phyloP scores from a whole-genome alignment of 75 land plant genomes.

The Picea sitchensis region DNA sequence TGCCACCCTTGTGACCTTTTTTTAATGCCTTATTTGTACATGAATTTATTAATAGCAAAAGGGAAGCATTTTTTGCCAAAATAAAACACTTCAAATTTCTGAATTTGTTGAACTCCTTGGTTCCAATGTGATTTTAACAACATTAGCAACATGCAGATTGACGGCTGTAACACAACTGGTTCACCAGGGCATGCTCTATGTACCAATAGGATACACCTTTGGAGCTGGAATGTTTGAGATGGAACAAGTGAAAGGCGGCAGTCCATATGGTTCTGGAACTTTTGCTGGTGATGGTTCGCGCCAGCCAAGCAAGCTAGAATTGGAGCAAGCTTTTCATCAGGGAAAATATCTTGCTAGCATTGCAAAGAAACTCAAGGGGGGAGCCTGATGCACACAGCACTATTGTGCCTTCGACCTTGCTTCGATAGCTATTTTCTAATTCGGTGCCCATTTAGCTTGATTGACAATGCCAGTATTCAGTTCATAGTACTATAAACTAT shows the following conservation, averaged over 20 bases:
- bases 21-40: no score
- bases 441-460: neutral
- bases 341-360: slow-evolving; percentile 81
- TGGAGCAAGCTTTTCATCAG: slow-evolving; percentile 87
- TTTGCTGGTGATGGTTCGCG: slow-evolving; percentile 88
- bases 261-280: slow-evolving; percentile 89
- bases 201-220: slow-evolving; percentile 83
- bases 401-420: neutral
- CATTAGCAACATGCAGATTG: slow-evolving; percentile 46
- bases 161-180: slow-evolving; percentile 90
- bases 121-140: no score
- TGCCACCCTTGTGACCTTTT: no score
- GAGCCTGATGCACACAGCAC: slow-evolving; percentile 14
- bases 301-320: slow-evolving; percentile 71
- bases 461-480: neutral
- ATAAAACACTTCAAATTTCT: no score
- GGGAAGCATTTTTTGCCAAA: no score
- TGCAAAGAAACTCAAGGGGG: slow-evolving; percentile 76
- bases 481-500: no score
- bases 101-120: no score
- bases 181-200: slow-evolving; percentile 92
- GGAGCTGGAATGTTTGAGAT: slow-evolving; percentile 93
- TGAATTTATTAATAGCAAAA: no score
- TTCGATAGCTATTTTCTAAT: neutral
- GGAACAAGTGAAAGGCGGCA: slow-evolving; percentile 81